phyloP scores from a whole-genome alignment of 805 yeast genomes.

The Wickerhamomyces kurtzmanii region DNA sequence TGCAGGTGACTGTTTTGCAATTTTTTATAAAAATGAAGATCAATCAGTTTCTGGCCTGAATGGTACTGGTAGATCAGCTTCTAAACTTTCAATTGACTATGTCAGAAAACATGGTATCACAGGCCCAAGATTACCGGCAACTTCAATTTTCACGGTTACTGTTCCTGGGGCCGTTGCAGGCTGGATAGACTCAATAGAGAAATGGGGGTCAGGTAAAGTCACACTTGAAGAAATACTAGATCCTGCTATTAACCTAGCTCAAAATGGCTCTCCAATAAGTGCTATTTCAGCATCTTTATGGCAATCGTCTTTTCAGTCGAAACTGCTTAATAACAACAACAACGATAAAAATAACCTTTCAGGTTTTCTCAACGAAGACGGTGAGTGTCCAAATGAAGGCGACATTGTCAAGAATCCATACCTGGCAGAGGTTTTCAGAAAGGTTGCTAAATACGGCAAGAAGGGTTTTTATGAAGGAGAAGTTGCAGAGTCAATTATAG shows the following conservation, averaged over 20 bases:
- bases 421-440: constrained; percentile 42
- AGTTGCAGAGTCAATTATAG: constrained; percentile 57
- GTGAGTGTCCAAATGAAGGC: constrained; percentile 47
- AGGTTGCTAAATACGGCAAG: constrained; percentile 47
- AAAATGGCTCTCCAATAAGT: constrained; percentile 55
- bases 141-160: constrained; percentile 50
- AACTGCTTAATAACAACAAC: constrained; percentile 19
- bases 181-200: constrained; percentile 60
- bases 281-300: constrained; percentile 46
- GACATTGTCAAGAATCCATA: constrained; percentile 41
- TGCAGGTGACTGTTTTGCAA: constrained; percentile 60
- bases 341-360: constrained; percentile 19
- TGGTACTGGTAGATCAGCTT: constrained; percentile 69
- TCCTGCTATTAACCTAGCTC: constrained; percentile 64
- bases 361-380: constrained; percentile 25
- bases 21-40: constrained; percentile 41
- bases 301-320: constrained; percentile 30
- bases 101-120: constrained; percentile 29
- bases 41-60: constrained; percentile 56
- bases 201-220: constrained; percentile 68
- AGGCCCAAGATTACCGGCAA: constrained; percentile 36
- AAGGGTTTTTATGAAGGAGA: constrained; percentile 62
- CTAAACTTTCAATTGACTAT: constrained; percentile 34
- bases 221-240: constrained; percentile 44
- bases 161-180: constrained; percentile 81